These are phyloP conservation scores for Coleophoma crateriformis DNA, from an alignment of 2,329 filamentous ascomycete species.

Conservation along the genomic window DNA sequence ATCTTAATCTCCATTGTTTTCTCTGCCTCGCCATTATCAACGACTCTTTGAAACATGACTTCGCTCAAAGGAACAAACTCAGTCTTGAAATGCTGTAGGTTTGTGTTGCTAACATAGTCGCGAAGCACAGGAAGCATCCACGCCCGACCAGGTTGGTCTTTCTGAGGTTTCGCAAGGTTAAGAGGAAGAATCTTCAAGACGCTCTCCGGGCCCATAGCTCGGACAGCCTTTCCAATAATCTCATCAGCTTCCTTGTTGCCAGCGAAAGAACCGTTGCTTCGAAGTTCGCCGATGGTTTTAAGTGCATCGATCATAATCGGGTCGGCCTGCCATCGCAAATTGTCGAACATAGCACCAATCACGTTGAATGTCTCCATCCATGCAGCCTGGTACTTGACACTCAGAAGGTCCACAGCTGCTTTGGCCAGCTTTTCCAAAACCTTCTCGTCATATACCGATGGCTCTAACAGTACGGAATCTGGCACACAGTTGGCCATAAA, in stretches of 20 bases:
- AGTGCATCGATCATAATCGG: slow-evolving; percentile 73
- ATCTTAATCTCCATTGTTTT: slow-evolving; percentile 98
- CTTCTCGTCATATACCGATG: slow-evolving; percentile 91
- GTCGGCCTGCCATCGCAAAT: slow-evolving; percentile 76
- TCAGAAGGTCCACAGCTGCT: slow-evolving; percentile 68
- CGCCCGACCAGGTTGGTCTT: slow-evolving; percentile 77
- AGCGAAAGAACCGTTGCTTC: slow-evolving; percentile 80
- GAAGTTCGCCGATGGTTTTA: slow-evolving; percentile 77
- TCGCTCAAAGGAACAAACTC: slow-evolving; percentile 90
- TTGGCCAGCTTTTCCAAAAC: slow-evolving; percentile 75
- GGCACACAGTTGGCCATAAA: slow-evolving; percentile 90
- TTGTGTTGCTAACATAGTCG: slow-evolving; percentile 85
- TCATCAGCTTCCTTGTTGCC: slow-evolving; percentile 94
- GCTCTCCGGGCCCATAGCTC: slow-evolving; percentile 82
- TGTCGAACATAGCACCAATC: slow-evolving; percentile 79
- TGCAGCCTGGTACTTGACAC: slow-evolving; percentile 86
- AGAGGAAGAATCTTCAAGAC: slow-evolving; percentile 79
- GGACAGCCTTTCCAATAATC: slow-evolving; percentile 80
- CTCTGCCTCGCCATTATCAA: slow-evolving; percentile 74
- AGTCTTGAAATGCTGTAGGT: slow-evolving; percentile 74
- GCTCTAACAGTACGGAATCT: slow-evolving; percentile 74
- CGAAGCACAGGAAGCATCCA: slow-evolving; percentile 93
- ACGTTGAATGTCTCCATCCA: slow-evolving; percentile 95
- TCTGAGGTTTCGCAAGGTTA: slow-evolving; percentile 73
- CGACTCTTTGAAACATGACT: slow-evolving; percentile 79